Evolutionary conservation across 106 monocot species (phyloP).

Genomic region (Dendrobium huoshanense): DNA sequence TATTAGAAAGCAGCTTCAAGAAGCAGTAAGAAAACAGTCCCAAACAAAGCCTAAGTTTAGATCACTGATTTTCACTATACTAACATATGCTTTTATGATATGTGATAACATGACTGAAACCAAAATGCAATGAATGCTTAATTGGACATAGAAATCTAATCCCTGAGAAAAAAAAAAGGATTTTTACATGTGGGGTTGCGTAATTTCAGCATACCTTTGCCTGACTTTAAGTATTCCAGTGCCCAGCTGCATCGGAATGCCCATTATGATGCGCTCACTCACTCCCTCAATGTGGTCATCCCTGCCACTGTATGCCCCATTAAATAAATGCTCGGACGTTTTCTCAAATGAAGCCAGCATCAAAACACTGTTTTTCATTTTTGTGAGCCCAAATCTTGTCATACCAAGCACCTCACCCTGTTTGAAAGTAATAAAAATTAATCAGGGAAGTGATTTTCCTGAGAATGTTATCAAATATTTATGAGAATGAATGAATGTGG

Average conservation of each 20-base stretch:
- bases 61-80: too few relatives aligned
- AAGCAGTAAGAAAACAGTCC: too few relatives aligned
- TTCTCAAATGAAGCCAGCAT: slow-evolving; percentile 98
- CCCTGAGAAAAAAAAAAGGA: too few relatives aligned
- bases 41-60: too few relatives aligned
- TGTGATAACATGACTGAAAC: too few relatives aligned
- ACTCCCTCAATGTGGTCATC: slow-evolving; percentile 90
- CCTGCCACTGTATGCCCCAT: slow-evolving; percentile 75
- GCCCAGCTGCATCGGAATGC: slow-evolving; percentile 87
- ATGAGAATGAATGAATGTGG: not conserved
- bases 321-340: slow-evolving; percentile 83
- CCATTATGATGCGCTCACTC: slow-evolving; percentile 94
- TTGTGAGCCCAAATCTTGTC: slow-evolving; percentile 80
- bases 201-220: slow-evolving; percentile 55
- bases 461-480: not conserved
- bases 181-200: too few relatives aligned
- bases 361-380: slow-evolving; percentile 95
- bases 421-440: not conserved
- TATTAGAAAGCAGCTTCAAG: too few relatives aligned
- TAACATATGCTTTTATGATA: not conserved
- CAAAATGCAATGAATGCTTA: too few relatives aligned
- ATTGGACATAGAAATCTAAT: too few relatives aligned
- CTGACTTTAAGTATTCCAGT: slow-evolving; percentile 92
- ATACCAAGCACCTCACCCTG: slow-evolving; percentile 97
- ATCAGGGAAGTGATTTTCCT: not conserved